Conservation (phyloP, 257 asterid species). For the Solanum verrucosum region DNA sequence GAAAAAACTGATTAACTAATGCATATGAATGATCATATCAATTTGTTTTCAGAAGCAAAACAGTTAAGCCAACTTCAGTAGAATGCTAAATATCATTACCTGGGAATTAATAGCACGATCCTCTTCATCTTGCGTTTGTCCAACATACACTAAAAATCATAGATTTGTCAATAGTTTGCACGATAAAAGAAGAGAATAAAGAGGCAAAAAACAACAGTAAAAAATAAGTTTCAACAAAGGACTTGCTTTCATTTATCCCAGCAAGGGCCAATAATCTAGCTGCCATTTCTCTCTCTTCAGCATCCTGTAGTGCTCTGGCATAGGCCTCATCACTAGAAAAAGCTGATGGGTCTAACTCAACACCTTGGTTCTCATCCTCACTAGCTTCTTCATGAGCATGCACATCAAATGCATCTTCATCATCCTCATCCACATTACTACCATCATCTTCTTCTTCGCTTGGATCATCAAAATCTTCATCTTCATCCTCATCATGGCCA, state of each 20-base stretch:
- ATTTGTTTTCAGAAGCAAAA: background rate
- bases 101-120: slow-evolving; percentile 53
- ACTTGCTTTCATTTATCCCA: slow-evolving; percentile 61
- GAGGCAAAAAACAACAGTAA: background rate
- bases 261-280: slow-evolving; percentile 80
- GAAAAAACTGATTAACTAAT: background rate
- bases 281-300: slow-evolving; percentile 86
- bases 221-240: background rate
- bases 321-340: slow-evolving; percentile 88
- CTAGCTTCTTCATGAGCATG: slow-evolving; percentile 46
- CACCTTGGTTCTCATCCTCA: slow-evolving; percentile 39
- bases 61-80: background rate
- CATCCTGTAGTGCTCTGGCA: slow-evolving; percentile 96
- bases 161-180: slow-evolving; percentile 27
- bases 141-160: slow-evolving; percentile 15
- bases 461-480: slow-evolving; percentile 49
- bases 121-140: slow-evolving; percentile 22
- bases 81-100: slow-evolving; percentile 27
- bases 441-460: slow-evolving; percentile 67
- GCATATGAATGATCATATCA: background rate
- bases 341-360: slow-evolving; percentile 75
- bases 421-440: slow-evolving; percentile 45
- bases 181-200: background rate
- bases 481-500: slow-evolving; percentile 38
- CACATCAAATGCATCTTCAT: slow-evolving; percentile 54